Percentiles rank a stretch among this genome's conserved stretches.
Conservation (phyloP, 495 filamentous ascomycete genomes). For the Usnea hakonensis region DNA sequence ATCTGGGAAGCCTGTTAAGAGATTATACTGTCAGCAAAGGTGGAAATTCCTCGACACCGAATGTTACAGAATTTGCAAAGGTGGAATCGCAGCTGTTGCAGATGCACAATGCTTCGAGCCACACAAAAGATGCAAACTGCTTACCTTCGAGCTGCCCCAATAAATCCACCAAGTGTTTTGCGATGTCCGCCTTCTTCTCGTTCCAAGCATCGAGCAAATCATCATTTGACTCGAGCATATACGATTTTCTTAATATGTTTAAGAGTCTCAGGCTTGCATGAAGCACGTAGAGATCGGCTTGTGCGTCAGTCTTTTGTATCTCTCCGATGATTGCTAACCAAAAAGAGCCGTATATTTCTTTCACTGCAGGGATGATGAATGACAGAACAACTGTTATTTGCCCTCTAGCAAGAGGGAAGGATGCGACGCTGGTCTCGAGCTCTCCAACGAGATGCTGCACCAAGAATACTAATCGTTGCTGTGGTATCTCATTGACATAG, state of each 20-base stretch:
- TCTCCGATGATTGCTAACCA: conserved; percentile 64
- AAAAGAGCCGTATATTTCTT: conserved; percentile 73
- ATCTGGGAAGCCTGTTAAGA: conserved; percentile 37
- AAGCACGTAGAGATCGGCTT: conserved; percentile 50
- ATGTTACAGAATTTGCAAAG: not conserved
- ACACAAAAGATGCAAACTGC: not conserved
- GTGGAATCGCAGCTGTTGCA: not conserved
- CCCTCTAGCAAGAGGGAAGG: conserved; percentile 26
- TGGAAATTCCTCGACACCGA: not conserved
- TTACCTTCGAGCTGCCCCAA: conserved; percentile 36
- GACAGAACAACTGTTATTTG: conserved; percentile 56
- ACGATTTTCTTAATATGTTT: conserved; percentile 46
- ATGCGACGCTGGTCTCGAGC: conserved; percentile 46
- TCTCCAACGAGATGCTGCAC: conserved; percentile 69
- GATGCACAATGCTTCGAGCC: not conserved
- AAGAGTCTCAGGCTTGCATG: conserved; percentile 68
- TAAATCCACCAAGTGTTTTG: conserved; percentile 52
- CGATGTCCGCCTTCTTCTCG: conserved; percentile 40
- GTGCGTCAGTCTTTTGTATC: conserved; percentile 46
- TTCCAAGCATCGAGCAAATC: conserved; percentile 71
- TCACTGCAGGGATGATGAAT: conserved; percentile 60
- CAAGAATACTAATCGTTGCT: conserved; percentile 74
- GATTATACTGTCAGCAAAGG: conserved; percentile 12
- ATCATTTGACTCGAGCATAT: conserved; percentile 62
- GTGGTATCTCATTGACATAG: conserved; percentile 51